Conservation (phyloP, 345 rosid species). For the Salix brachista region DNA sequence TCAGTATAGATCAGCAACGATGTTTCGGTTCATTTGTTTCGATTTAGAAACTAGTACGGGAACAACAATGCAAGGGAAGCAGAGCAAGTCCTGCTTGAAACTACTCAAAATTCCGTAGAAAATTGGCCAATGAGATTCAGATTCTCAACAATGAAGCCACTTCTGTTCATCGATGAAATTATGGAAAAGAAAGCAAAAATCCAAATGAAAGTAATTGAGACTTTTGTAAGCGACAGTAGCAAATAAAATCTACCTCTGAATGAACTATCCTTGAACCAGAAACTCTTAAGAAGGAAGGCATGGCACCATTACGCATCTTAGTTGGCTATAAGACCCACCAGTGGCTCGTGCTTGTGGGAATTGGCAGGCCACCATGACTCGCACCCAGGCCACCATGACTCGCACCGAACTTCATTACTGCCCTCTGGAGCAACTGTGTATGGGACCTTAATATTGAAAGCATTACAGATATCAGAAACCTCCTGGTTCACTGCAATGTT, state of each 20-base stretch:
- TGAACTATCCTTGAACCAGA: background rate
- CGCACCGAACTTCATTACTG: slow-evolving; percentile 17
- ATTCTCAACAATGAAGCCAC: background rate
- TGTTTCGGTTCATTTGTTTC: background rate
- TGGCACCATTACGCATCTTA: slow-evolving; percentile 14
- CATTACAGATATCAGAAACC: slow-evolving; percentile 10
- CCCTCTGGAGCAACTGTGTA: slow-evolving; percentile 6
- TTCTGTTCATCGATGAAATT: background rate
- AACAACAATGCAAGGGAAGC: background rate
- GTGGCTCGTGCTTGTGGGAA: slow-evolving; percentile 21
- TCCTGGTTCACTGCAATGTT: slow-evolving; percentile 9
- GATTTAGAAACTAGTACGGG: background rate
- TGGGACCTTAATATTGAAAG: slow-evolving; percentile 18
- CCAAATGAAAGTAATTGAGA: background rate
- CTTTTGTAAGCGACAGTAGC: background rate
- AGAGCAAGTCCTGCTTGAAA: background rate
- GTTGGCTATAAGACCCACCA: slow-evolving; percentile 26
- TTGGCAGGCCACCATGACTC: slow-evolving; percentile 18
- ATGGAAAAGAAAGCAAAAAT: background rate
- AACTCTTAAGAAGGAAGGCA: background rate
- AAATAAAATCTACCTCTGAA: background rate
- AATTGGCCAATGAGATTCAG: background rate
- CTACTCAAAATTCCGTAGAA: background rate
- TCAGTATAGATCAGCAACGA: background rate
- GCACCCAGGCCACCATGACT: slow-evolving; percentile 20